phyloP scores from a whole-genome alignment of 2,329 filamentous ascomycete species.

The Hymenoscyphus repandus region DNA sequence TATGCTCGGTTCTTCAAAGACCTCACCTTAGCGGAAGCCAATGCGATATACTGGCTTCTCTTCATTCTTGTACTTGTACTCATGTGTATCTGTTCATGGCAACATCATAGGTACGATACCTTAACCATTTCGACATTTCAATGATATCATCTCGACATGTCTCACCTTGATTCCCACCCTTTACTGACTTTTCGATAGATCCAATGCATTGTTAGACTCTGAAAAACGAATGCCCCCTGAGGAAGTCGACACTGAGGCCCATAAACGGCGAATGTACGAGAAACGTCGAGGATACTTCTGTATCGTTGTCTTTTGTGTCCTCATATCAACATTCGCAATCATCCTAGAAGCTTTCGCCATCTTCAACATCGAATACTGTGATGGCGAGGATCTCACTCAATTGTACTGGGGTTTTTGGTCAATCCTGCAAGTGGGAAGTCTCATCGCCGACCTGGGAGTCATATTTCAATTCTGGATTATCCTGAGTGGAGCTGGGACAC shows the following conservation, averaged over 20 bases:
- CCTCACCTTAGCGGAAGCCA: constrained; percentile 39
- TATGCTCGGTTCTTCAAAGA: constrained; percentile 42
- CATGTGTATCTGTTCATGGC: constrained; percentile 38
- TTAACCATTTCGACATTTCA: background rate
- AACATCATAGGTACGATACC: constrained; percentile 24
- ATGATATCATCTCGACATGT: background rate
- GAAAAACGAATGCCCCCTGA: constrained; percentile 10
- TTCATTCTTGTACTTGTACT: constrained; percentile 41
- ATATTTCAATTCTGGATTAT: constrained; percentile 48
- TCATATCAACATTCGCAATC: constrained; percentile 40
- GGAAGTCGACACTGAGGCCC: constrained; percentile 24
- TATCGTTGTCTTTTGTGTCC: constrained; percentile 40
- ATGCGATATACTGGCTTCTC: constrained; percentile 42
- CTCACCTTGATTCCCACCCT: background rate
- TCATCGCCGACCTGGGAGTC: constrained; percentile 54
- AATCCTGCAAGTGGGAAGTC: constrained; percentile 51
- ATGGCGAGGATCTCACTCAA: constrained; percentile 53
- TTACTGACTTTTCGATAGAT: constrained; percentile 9
- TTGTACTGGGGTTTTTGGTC: constrained; percentile 59
- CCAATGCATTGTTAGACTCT: constrained; percentile 14
- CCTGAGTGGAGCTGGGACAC: constrained; percentile 44
- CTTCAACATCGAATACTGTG: constrained; percentile 44
- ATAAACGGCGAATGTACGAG: constrained; percentile 10
- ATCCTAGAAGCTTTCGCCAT: constrained; percentile 47
- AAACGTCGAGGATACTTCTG: constrained; percentile 34